Evolutionary conservation across 192 early-diverging fungal genomes (phyloP).

Genomic region (Linnemannia elongata): DNA sequence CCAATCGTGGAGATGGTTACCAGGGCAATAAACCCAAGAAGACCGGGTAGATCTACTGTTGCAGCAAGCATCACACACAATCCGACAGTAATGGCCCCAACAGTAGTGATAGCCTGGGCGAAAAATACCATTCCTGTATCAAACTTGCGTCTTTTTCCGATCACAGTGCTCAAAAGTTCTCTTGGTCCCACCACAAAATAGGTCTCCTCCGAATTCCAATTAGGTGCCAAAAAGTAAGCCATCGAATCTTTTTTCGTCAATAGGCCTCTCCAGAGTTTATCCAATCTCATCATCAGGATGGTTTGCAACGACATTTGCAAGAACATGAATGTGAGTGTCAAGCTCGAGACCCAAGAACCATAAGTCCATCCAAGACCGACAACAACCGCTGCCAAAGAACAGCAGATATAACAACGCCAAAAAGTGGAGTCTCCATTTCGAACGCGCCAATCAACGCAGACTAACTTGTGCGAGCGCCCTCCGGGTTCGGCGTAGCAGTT

Average conservation of each 20-base stretch:
- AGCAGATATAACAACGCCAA: conserved; percentile 22
- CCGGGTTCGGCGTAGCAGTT: not conserved
- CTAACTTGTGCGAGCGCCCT: conserved; percentile 6
- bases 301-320: conserved; percentile 20
- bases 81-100: conserved; percentile 24
- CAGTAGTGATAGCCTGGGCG: conserved; percentile 17
- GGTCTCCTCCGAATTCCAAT: conserved; percentile 26
- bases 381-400: conserved; percentile 14
- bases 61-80: conserved; percentile 27
- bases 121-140: conserved; percentile 21
- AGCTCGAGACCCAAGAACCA: conserved; percentile 23
- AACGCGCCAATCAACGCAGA: conserved; percentile 12
- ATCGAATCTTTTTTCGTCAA: conserved; percentile 17
- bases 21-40: conserved; percentile 22
- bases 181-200: conserved; percentile 27
- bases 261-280: conserved; percentile 16
- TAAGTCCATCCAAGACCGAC: conserved; percentile 24
- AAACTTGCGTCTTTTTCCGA: conserved; percentile 20
- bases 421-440: conserved; percentile 17
- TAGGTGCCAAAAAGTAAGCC: conserved; percentile 26
- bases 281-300: conserved; percentile 21
- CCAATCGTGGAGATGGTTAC: conserved; percentile 21
- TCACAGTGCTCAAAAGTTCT: conserved; percentile 22
- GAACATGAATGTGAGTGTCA: conserved; percentile 24
- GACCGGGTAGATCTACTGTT: conserved; percentile 18